Percentiles rank a stretch among this genome's conserved stretches.
Conservation (phyloP, 192 early-diverging fungal species). For the Coemansia sp. region DNA sequence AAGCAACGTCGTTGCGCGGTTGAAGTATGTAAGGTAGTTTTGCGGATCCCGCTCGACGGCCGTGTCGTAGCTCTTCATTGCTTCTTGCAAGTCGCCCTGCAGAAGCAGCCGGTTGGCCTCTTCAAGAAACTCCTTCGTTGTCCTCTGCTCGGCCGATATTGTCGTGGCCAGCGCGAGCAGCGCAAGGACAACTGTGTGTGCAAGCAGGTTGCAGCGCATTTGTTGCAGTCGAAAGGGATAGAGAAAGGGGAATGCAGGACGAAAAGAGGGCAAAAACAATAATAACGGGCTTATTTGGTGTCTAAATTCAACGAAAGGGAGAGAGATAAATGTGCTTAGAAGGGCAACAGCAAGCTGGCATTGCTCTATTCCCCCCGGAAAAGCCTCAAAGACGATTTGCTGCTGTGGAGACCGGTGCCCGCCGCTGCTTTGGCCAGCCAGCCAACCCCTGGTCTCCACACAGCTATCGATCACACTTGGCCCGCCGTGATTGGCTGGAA, state of each 20-base stretch:
- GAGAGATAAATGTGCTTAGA: too few relatives aligned
- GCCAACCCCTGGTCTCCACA: conserved; percentile 9
- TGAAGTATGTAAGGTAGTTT: conserved; percentile 84
- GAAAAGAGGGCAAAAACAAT: neutral
- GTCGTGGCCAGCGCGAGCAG: conserved; percentile 22
- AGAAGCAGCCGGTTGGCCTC: conserved; percentile 45
- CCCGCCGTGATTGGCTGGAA: conserved; percentile 27
- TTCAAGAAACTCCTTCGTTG: conserved; percentile 46
- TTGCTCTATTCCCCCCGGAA: neutral
- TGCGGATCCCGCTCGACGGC: conserved; percentile 68
- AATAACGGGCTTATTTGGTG: neutral
- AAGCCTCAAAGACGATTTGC: neutral
- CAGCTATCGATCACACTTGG: conserved; percentile 21
- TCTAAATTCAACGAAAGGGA: neutral
- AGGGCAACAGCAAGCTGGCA: neutral
- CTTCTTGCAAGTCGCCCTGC: conserved; percentile 36
- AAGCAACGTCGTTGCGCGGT: conserved; percentile 80
- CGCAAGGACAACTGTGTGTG: conserved; percentile 33
- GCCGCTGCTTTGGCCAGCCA: neutral
- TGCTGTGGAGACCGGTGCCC: neutral
- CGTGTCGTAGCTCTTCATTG: conserved; percentile 42
- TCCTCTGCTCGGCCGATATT: conserved; percentile 26
- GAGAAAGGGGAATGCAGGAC: neutral
- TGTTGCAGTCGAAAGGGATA: neutral
- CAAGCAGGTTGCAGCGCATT: conserved; percentile 36